phyloP scores from a whole-genome alignment of 73 alveolate species.

The Uronychia binucleata region DNA sequence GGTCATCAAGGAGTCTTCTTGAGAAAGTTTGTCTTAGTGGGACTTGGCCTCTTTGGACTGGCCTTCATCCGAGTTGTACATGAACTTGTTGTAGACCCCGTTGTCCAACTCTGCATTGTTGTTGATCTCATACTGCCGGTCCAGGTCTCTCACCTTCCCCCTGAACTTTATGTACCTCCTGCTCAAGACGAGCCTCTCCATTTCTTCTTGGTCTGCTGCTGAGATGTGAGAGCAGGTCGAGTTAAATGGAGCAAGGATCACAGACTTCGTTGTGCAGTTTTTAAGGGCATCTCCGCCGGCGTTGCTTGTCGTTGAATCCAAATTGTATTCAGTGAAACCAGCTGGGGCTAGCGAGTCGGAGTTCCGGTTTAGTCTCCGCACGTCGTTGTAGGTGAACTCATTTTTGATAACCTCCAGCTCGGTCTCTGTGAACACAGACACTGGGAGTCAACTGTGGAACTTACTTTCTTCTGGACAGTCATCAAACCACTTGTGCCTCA shows the following conservation, averaged over 20 bases:
- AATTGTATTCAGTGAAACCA: conserved; percentile 63
- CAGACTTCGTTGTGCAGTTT: conserved; percentile 75
- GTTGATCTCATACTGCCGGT: conserved; percentile 30
- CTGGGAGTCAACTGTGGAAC: not conserved
- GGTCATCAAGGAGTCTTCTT: not conserved
- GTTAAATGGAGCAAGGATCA: conserved; percentile 89
- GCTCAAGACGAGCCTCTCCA: conserved; percentile 10
- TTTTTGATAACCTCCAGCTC: conserved; percentile 47
- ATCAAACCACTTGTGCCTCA: conserved; percentile 74
- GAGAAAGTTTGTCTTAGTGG: not conserved
- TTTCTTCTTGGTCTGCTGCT: conserved; percentile 44
- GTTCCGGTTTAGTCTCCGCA: conserved; percentile 17
- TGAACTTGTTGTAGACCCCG: conserved; percentile 35
- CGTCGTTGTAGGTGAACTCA: conserved; percentile 57
- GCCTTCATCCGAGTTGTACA: conserved; percentile 41
- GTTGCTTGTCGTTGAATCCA: conserved; percentile 24
- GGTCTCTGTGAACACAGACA: conserved; percentile 45
- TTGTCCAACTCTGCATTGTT: conserved; percentile 28
- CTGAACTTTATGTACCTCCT: conserved; percentile 12
- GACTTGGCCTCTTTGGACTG: conserved; percentile 16
- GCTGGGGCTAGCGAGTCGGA: conserved; percentile 53
- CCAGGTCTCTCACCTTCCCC: conserved; percentile 32
- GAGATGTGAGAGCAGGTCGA: conserved; percentile 43
- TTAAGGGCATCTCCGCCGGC: conserved; percentile 31
- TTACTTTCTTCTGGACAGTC: conserved; percentile 17